These are phyloP conservation scores for Bassia scoparia DNA, from an alignment of 148 eudicot genomes.

Conservation along the genomic window DNA sequence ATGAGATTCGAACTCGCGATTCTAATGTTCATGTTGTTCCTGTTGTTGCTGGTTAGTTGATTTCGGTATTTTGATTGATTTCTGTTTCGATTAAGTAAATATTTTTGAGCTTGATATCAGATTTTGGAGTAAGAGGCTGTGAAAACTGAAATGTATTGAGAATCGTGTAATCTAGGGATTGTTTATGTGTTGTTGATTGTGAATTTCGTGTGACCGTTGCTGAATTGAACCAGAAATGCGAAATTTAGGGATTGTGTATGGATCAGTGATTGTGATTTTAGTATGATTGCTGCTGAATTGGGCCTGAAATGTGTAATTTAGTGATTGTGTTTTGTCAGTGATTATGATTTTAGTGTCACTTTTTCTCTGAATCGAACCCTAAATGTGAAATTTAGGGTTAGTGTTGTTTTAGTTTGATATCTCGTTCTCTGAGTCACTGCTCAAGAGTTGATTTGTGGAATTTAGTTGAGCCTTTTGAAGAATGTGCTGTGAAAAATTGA, in stretches of 20 bases:
- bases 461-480: no score
- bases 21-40: constrained; percentile 73
- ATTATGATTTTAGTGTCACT: neutral
- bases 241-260: constrained; percentile 5
- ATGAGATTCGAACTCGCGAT: constrained; percentile 48
- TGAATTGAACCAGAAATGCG: neutral
- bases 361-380: neutral
- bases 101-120: constrained; percentile 11
- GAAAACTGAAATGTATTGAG: neutral
- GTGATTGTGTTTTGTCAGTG: neutral
- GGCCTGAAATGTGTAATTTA: neutral
- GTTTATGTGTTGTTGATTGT: neutral
- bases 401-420: no score
- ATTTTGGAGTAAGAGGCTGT: neutral
- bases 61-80: neutral
- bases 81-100: neutral
- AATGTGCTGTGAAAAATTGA: neutral
- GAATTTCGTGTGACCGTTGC: neutral
- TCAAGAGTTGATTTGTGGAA: no score
- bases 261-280: neutral
- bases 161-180: neutral
- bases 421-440: no score
- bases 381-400: neutral
- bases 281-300: neutral
- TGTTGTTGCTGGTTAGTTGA: constrained; percentile 61